Evolutionary conservation across 1,139 yeast species (phyloP).

Genomic region (Yamadazyma spencermartinsiae): DNA sequence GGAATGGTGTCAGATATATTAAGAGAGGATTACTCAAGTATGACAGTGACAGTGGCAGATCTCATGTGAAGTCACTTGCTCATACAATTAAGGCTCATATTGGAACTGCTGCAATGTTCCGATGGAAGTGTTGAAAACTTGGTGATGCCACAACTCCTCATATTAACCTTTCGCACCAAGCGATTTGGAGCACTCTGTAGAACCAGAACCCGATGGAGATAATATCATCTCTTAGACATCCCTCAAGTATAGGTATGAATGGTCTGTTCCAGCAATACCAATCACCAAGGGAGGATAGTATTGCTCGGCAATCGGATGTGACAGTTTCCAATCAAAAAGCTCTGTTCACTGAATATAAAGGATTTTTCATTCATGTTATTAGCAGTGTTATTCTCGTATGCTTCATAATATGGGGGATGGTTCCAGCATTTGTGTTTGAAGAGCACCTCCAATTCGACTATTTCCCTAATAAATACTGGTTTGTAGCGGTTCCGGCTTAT

Average conservation of each 20-base stretch:
- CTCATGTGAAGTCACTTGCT: too few relatives aligned
- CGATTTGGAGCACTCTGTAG: not conserved
- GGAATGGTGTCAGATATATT: too few relatives aligned
- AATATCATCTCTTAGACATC: not conserved
- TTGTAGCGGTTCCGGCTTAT: slow-evolving; percentile 70
- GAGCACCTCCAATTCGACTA: slow-evolving; percentile 60
- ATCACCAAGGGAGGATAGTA: slow-evolving; percentile 37
- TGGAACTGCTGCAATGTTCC: too few relatives aligned
- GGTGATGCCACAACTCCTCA: too few relatives aligned
- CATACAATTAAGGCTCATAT: too few relatives aligned
- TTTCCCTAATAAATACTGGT: slow-evolving; percentile 89
- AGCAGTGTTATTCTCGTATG: slow-evolving; percentile 50
- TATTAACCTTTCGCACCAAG: too few relatives aligned
- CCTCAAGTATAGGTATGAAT: not conserved
- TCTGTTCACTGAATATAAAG: slow-evolving; percentile 76
- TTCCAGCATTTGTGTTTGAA: slow-evolving; percentile 55
- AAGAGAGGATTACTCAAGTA: too few relatives aligned
- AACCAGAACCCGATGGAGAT: not conserved
- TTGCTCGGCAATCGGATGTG: slow-evolving; percentile 76
- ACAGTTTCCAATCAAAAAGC: slow-evolving; percentile 67
- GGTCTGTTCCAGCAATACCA: not conserved
- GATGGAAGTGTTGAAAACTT: too few relatives aligned
- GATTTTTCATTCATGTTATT: slow-evolving; percentile 74
- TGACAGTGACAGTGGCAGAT: too few relatives aligned
- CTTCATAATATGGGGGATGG: slow-evolving; percentile 69